Base-by-base conservation (phyloP, 1,139 yeast species). In the Ogataea hybrid region DNA sequence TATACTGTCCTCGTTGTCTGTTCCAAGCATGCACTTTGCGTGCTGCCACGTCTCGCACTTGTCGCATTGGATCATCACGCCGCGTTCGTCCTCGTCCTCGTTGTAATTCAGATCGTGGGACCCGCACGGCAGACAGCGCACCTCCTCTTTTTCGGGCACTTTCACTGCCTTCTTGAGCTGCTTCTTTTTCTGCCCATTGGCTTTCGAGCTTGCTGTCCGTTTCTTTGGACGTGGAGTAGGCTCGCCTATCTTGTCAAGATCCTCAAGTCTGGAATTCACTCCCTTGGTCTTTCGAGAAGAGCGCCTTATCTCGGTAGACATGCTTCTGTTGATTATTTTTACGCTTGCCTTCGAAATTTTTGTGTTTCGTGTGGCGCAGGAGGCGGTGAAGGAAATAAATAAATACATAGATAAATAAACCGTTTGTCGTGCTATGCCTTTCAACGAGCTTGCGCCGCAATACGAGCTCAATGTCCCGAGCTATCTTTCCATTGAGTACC, bases 11-110 rank as follows among this genome's bases (percentile, higher is more conserved):
- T 62, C 65, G 41, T 63, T 65, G 15, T 62, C 60, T 53, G 72
- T 63, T 35, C 73, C 80, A 35, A 85, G 75, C 75, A 85, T 76
- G 62, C 96, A 88, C 42, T 64, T 68, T 27, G 81, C 77, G 60
- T 88, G 96, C 59, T 88, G 96, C 96, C 96, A 88, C 10, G 88
- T 79, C 41, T 73, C 64, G 60, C 96, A 88, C 17, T 65, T 57
- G 42, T 84, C 95, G 63, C 96, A 88, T 57, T 84, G 86, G 25
- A 84, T 78, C 90, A 86, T 84, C 27, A 75, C 71, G 6, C 85
- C 80, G 17, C 74, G 71, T 17, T 70, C 69, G 48, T 82, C 89
- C 5, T 72, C 75, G 1, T 72, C 81, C 43, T 73, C 84, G 49
- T 79, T 69, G 52, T 76, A 81, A 47, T 78, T 81, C 11, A 71